These are phyloP conservation scores for Penicillium sp. DNA, from an alignment of 2,329 filamentous ascomycete genomes.

Conservation along the genomic window DNA sequence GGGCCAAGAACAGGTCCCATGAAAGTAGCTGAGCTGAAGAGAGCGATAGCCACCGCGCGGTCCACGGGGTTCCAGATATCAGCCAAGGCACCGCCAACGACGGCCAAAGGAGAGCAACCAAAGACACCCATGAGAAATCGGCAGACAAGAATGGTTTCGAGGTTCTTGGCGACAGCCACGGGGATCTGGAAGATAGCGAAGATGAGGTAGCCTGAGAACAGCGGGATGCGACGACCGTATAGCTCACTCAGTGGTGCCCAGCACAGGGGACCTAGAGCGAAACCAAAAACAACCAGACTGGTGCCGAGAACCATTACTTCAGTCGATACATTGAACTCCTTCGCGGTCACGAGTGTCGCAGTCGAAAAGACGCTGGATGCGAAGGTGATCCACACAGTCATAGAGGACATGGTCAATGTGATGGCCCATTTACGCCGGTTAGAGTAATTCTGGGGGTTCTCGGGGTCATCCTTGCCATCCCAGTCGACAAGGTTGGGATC, in stretches of 20 bases:
- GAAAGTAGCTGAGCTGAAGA: conserved; percentile 49
- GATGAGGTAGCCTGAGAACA: conserved; percentile 46
- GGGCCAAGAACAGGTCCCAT: conserved; percentile 49
- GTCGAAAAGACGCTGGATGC: conserved; percentile 47
- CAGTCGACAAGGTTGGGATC: conserved; percentile 32
- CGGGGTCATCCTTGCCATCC: conserved; percentile 29
- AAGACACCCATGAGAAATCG: conserved; percentile 54
- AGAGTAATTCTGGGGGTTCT: conserved; percentile 29
- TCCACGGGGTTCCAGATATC: conserved; percentile 51
- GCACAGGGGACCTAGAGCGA: conserved; percentile 38
- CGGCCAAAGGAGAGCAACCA: conserved; percentile 49
- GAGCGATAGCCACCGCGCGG: conserved; percentile 46
- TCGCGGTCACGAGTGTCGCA: conserved; percentile 40
- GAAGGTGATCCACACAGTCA: conserved; percentile 50
- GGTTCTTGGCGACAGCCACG: conserved; percentile 50
- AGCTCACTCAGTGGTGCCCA: conserved; percentile 46
- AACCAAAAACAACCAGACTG: conserved; percentile 48
- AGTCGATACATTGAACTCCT: conserved; percentile 44
- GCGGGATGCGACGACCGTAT: conserved; percentile 47
- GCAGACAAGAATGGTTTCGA: conserved; percentile 51
- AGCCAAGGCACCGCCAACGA: conserved; percentile 49
- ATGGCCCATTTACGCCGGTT: conserved; percentile 39
- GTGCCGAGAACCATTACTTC: conserved; percentile 52
- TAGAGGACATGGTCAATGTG: conserved; percentile 39
- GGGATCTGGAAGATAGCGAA: conserved; percentile 55